Base-by-base conservation (phyloP, 2,329 filamentous ascomycete species). In the Alternaria atra region DNA sequence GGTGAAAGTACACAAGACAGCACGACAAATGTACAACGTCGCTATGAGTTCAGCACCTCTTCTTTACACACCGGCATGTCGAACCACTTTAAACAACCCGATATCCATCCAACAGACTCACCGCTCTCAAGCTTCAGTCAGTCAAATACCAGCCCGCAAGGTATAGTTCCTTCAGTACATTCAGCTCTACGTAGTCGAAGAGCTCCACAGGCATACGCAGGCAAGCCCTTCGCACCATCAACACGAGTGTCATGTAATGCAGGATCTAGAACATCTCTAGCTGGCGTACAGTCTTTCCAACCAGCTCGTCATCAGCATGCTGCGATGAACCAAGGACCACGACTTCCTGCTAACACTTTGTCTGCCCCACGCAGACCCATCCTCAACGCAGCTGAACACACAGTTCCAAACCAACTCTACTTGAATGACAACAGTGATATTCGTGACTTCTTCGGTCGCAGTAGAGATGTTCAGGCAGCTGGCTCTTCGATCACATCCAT, bases 221-320 rank as follows among this genome's bases (percentile, higher is more conserved):
- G 76, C 46, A 76, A 71, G 40, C 69, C 76, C 2, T 79, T 77
- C 52, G 61, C 71, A 5, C 66, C 68, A 27, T 75, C 73, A 27
- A 46, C 68, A 25, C 58, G 52, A 40, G 32, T 47, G 10, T 42
- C 42, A 5, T 47, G 65, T n/a, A 66, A 70, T 13, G 60, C 52
- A 8, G 73, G 71, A 66, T 71, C 74, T 27, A 64, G 71, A 10
- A 63, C 69, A 20, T 58, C 61, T 7, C 61, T 69, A 59, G 58
- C 48, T 42, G 55, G 53, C 1, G 30, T 52, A 13, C 40, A 39
- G n/a, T 17, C 48, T 9, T 37, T 37, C 12, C 46, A 60, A 13
- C 12, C 23, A 3, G 17, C 59, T 51, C 46, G 30, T 43, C 39
- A 35, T n/a, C 63, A 46, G 23, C 55, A 47, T 7, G 6, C 25